phyloP scores from a whole-genome alignment of 1,284 basidiomycete species.

The Naganishia liquefaciens region DNA sequence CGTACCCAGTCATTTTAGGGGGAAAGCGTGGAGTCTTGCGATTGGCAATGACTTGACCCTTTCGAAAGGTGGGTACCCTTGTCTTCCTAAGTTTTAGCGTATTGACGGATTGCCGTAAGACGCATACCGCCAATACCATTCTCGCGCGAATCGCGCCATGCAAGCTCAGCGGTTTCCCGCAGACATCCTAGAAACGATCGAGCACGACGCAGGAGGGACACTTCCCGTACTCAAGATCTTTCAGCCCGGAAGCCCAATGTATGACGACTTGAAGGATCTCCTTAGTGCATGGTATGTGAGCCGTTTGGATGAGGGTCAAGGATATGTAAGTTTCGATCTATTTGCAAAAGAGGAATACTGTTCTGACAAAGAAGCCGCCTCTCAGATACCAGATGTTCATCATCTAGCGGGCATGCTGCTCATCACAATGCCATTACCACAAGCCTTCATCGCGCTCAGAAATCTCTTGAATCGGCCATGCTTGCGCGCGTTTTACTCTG shows the following conservation, averaged over 20 bases:
- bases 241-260: slow-evolving; percentile 75
- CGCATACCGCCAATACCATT: slow-evolving; percentile 69
- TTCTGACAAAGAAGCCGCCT: slow-evolving; percentile 15
- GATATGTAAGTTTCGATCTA: slow-evolving; percentile 62
- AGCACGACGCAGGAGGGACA: slow-evolving; percentile 75
- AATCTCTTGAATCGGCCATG: slow-evolving; percentile 86
- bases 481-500: slow-evolving; percentile 80
- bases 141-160: slow-evolving; percentile 72
- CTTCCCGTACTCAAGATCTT: slow-evolving; percentile 89
- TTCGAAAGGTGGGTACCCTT: slow-evolving; percentile 68
- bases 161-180: slow-evolving; percentile 71
- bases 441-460: slow-evolving; percentile 80
- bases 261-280: slow-evolving; percentile 82
- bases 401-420: slow-evolving; percentile 82
- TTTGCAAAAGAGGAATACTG: too few species aligned
- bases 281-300: slow-evolving; percentile 88
- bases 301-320: slow-evolving; percentile 80
- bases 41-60: slow-evolving; percentile 86
- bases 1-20: slow-evolving; percentile 80
- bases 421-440: slow-evolving; percentile 72
- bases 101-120: slow-evolving; percentile 57
- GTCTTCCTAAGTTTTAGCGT: not conserved
- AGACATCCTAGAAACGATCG: slow-evolving; percentile 69
- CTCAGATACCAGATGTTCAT: slow-evolving; percentile 50
- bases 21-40: slow-evolving; percentile 81